A percentile compares a stretch with the other conserved stretches of the same genome.
Evolutionary conservation across 306 rosid species (phyloP).

Genomic region (Sindora glabra): DNA sequence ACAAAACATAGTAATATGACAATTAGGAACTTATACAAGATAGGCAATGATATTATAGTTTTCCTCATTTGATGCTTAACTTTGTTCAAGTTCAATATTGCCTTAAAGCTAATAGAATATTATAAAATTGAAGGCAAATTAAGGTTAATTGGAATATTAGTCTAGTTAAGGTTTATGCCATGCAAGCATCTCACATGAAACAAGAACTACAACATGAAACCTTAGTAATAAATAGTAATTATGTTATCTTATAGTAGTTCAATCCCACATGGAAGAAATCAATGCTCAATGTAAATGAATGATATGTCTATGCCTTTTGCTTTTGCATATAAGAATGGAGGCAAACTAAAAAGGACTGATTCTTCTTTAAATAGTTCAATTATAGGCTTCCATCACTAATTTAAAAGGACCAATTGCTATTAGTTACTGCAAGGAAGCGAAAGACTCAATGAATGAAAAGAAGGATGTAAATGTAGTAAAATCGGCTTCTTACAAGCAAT

Average conservation of each 20-base stretch:
- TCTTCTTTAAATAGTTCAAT: slow-evolving; percentile 43
- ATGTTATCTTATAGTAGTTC: no score
- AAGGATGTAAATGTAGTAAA: slow-evolving; percentile 18
- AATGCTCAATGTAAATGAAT: slow-evolving; percentile 3
- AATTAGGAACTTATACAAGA: neutral
- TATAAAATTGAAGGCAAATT: slow-evolving; percentile 22
- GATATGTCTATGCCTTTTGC: slow-evolving; percentile 58
- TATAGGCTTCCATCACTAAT: slow-evolving; percentile 62
- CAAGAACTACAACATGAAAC: slow-evolving; percentile 35
- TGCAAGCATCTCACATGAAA: slow-evolving; percentile 33
- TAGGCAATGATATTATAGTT: neutral
- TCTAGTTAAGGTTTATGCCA: slow-evolving; percentile 35
- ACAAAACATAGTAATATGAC: neutral
- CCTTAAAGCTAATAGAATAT: slow-evolving; percentile 17
- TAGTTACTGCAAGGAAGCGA: slow-evolving; percentile 33
- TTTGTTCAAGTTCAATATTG: slow-evolving; percentile 25
- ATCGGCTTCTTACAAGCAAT: slow-evolving; percentile 38
- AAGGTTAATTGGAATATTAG: slow-evolving; percentile 26
- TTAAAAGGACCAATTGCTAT: slow-evolving; percentile 35
- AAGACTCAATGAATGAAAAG: slow-evolving; percentile 24
- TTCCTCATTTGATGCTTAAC: no score
- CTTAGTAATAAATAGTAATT: slow-evolving; percentile 13
- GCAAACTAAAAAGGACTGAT: slow-evolving; percentile 38
- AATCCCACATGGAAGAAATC: slow-evolving; percentile 26
- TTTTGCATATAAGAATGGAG: slow-evolving; percentile 70